These are phyloP conservation scores for Funneliformis mosseae DNA, from an alignment of 192 early-diverging fungal genomes.

Conservation along the genomic window DNA sequence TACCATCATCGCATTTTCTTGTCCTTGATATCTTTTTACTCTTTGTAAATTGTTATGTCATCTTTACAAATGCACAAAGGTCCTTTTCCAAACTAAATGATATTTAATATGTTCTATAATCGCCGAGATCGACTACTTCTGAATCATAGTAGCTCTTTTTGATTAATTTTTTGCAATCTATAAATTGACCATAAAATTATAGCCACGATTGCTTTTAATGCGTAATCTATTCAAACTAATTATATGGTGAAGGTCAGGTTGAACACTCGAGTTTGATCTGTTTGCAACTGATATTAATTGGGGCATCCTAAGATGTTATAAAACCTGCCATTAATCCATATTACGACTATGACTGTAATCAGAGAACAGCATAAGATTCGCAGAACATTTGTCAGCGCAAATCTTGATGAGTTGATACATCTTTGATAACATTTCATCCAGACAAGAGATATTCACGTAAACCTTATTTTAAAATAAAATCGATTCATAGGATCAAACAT, in stretches of 20 bases:
- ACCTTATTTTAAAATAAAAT: too few species aligned
- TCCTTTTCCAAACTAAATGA: conserved; percentile 78
- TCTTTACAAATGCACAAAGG: conserved; percentile 85
- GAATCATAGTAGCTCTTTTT: conserved; percentile 85
- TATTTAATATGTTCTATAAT: conserved; percentile 65
- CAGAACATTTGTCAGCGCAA: conserved; percentile 90
- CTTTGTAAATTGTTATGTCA: conserved; percentile 74
- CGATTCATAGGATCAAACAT: conserved; percentile 75
- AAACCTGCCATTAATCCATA: conserved; percentile 99
- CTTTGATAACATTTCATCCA: conserved; percentile 89
- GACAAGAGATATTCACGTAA: conserved; percentile 98
- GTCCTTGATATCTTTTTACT: conserved; percentile 84
- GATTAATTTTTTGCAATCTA: background rate
- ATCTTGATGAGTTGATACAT: conserved; percentile 91
- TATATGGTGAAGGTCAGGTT: conserved; percentile 80
- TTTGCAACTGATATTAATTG: conserved; percentile 97
- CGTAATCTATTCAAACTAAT: conserved; percentile 93
- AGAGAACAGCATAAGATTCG: conserved; percentile 96
- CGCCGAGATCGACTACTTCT: conserved; percentile 90
- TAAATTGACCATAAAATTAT: conserved; percentile 64
- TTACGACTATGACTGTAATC: conserved; percentile 98
- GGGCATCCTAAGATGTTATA: conserved; percentile 77
- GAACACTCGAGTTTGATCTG: conserved; percentile 93
- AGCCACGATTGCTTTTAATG: conserved; percentile 95
- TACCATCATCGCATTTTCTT: conserved; percentile 81